These are phyloP conservation scores for Gelatoporia subvermispora DNA, from an alignment of 768 basidiomycete species.

Conservation along the genomic window DNA sequence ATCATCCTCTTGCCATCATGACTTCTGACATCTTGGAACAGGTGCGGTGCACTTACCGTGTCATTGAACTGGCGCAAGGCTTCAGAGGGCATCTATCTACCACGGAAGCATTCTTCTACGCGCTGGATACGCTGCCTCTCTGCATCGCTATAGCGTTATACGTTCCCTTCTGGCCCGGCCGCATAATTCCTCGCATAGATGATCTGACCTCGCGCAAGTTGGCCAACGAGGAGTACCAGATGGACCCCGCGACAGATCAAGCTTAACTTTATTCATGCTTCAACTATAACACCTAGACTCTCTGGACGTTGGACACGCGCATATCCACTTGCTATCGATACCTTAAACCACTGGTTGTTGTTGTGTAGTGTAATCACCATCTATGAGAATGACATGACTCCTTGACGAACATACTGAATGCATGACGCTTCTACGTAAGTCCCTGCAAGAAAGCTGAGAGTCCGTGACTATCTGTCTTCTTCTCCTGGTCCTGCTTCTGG, in stretches of 20 bases:
- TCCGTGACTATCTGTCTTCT: constrained; percentile 29
- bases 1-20: neutral
- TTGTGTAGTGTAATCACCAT: no score
- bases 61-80: constrained; percentile 57
- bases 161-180: constrained; percentile 60
- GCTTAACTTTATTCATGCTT: no score
- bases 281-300: no score
- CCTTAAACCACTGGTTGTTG: no score
- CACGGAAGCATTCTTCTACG: constrained; percentile 61
- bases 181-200: constrained; percentile 36
- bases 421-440: constrained; percentile 14
- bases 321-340: no score
- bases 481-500: constrained; percentile 43
- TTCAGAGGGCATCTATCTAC: constrained; percentile 51
- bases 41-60: constrained; percentile 62
- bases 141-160: constrained; percentile 56
- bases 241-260: no score
- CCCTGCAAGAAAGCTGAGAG: constrained; percentile 52
- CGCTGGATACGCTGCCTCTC: constrained; percentile 61
- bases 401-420: no score
- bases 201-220: neutral
- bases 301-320: no score
- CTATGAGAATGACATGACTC: no score
- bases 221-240: no score
- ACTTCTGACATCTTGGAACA: constrained; percentile 15